Evolutionary conservation across 169 alveolate genomes (phyloP), one percentile per base, ranked within the genome.

Genomic region (Nephromyces sp.): DNA sequence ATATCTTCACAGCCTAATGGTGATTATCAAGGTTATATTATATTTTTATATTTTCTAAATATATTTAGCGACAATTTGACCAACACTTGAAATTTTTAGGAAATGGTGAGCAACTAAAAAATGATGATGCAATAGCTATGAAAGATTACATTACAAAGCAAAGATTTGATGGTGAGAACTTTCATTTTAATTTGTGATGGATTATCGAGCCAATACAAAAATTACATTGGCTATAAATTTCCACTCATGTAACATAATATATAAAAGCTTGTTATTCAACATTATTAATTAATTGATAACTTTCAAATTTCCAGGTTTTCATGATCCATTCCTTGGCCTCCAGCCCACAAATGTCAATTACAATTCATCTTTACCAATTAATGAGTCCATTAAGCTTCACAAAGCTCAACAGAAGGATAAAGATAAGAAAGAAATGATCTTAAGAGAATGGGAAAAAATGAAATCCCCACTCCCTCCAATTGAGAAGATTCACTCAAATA

Each of bases 391-490:
- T n/a, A 43, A 43, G n/a, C n/a, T 43, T 15, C 57, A 43, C n/a
- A 43, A 43, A n/a, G 57, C 57, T 15, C 25, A 15, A 15, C 57
- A 43, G 57, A 43, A n/a, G n/a, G 57, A 43, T 15, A 43, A 43
- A n/a, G 57, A 43, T 15, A 43, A n/a, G 57, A 43, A 43, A 43
- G 25, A 43, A 43, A 15, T 43, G 57, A 15, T 43, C n/a, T n/a
- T 43, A 15, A 15, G 57, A 35, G 90, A 88, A 77, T 88, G 93
- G 93, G 90, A 84, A 35, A 88, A 86, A 72, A 83, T 78, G 74
- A 86, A 86, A 72, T 75, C 82, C n/a, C 88, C 87, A 69, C 80
- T 86, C 25, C 93, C 93, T 24, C 84, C 89, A 29, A 92, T 90
- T 21, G 79, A 71, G 57, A 72, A 89, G 52, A 81, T 77, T 2